Conservation (phyloP, 2,329 filamentous ascomycete genomes). For the Didymella sp. region DNA sequence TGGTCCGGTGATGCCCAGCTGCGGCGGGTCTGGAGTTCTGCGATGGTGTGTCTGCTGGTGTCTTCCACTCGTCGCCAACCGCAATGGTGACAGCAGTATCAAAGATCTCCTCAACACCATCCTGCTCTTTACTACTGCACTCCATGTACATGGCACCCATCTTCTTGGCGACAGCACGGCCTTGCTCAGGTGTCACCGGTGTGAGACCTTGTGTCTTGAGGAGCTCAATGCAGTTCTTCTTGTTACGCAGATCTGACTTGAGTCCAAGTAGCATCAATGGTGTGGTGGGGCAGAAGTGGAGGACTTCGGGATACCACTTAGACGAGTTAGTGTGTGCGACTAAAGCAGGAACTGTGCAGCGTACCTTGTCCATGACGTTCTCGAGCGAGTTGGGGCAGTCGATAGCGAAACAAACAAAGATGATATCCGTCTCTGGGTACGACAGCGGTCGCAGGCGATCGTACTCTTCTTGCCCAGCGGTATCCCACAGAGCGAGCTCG, state of each 20-base stretch:
- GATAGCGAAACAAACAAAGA: constrained; percentile 99
- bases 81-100: constrained; percentile 88
- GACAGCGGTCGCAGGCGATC: constrained; percentile 93
- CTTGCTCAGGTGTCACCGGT: constrained; percentile 91
- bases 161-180: constrained; percentile 83
- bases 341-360: constrained; percentile 25
- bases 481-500: constrained; percentile 97
- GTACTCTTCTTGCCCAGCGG: constrained; percentile 97
- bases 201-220: constrained; percentile 97
- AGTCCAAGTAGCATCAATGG: constrained; percentile 94
- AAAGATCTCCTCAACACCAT: constrained; percentile 95
- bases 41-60: constrained; percentile 31
- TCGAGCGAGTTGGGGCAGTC: constrained; percentile 98
- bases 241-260: constrained; percentile 94
- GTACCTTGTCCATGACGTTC: constrained; percentile 98
- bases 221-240: constrained; percentile 96
- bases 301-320: constrained; percentile 98
- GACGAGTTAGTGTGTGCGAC: constrained; percentile 35
- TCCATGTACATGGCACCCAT: constrained; percentile 98
- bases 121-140: constrained; percentile 98
- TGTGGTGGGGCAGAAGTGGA: constrained; percentile 98
- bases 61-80: constrained; percentile 70
- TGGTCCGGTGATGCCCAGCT: constrained; percentile 23
- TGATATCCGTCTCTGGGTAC: constrained; percentile 95
- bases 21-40: constrained; percentile 25